Conservation (phyloP, 2,329 filamentous ascomycete genomes). For the Fusarium chlamydosporum region DNA sequence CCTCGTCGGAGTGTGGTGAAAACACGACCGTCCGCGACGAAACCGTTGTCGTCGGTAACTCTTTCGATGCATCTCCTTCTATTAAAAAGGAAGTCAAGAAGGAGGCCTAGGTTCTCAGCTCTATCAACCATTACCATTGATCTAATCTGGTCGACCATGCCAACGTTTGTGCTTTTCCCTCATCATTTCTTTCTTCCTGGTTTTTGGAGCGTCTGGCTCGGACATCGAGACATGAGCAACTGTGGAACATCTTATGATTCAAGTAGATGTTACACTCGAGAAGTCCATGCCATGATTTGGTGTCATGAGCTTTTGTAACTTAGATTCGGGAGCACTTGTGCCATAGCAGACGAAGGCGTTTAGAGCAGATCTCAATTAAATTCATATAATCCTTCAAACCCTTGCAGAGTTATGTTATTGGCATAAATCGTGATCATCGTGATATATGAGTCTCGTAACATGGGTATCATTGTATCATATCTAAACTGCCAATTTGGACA, state of each 20-base stretch:
- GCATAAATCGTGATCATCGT: not conserved
- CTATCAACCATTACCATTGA: conserved; percentile 2
- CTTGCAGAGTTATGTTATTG: conserved; percentile 4
- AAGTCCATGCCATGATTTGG: conserved; percentile 51
- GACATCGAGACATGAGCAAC: conserved; percentile 50
- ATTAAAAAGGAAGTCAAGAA: conserved; percentile 60
- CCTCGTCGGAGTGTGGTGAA: conserved; percentile 66
- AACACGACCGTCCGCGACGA: conserved; percentile 69
- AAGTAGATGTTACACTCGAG: conserved; percentile 55
- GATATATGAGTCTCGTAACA: not conserved
- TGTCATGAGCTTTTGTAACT: conserved; percentile 59
- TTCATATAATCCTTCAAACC: conserved; percentile 38
- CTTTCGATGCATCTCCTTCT: conserved; percentile 62
- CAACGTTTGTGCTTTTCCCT: conserved; percentile 13
- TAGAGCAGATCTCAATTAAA: conserved; percentile 47
- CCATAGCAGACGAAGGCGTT: conserved; percentile 43
- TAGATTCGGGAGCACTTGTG: conserved; percentile 54
- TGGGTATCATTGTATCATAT: conserved; percentile 42
- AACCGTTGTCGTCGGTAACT: conserved; percentile 62
- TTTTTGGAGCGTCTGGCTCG: conserved; percentile 45
- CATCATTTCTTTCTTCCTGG: conserved; percentile 21
- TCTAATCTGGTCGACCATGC: conserved; percentile 1
- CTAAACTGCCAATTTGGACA: conserved; percentile 52
- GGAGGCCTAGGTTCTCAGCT: conserved; percentile 37
- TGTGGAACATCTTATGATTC: conserved; percentile 57